phyloP scores from a whole-genome alignment of 106 monocot species.

The Ottelia alismoides region DNA sequence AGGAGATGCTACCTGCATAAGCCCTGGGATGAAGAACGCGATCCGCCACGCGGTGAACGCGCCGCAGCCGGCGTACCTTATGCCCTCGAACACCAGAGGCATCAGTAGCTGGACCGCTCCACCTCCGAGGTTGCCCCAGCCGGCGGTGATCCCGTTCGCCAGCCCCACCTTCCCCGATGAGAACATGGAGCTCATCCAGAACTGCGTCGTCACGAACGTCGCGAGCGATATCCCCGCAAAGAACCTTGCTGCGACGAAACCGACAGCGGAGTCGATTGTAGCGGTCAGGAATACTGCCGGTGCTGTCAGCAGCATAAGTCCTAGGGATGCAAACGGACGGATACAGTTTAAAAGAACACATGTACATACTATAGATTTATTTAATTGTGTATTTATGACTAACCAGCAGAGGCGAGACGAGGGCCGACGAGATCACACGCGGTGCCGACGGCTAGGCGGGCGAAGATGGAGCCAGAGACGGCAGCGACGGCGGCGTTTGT shows the following conservation, averaged over 20 bases:
- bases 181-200: conserved; percentile 91
- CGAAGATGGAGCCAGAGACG: conserved; percentile 69
- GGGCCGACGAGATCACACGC: conserved; percentile 76
- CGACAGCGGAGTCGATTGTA: neutral
- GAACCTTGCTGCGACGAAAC: conserved; percentile 60
- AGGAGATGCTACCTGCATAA: too few relatives aligned
- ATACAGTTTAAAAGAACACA: too few relatives aligned
- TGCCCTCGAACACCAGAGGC: conserved; percentile 53
- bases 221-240: conserved; percentile 64
- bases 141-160: conserved; percentile 65
- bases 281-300: too few relatives aligned
- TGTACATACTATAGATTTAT: too few relatives aligned
- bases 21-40: conserved; percentile 72
- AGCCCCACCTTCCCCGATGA: conserved; percentile 46
- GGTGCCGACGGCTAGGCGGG: conserved; percentile 52
- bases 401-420: conserved; percentile 51
- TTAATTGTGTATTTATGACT: too few relatives aligned
- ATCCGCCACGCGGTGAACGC: conserved; percentile 64
- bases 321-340: too few relatives aligned
- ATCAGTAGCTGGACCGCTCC: conserved; percentile 77
- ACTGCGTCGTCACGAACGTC: conserved; percentile 60
- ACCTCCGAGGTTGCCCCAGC: conserved; percentile 89
- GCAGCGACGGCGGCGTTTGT: conserved; percentile 65
- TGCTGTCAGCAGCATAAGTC: too few relatives aligned
- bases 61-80: conserved; percentile 37